Evolutionary conservation across 2,329 filamentous ascomycete species (phyloP).

Genomic region (Cercospora beticola): DNA sequence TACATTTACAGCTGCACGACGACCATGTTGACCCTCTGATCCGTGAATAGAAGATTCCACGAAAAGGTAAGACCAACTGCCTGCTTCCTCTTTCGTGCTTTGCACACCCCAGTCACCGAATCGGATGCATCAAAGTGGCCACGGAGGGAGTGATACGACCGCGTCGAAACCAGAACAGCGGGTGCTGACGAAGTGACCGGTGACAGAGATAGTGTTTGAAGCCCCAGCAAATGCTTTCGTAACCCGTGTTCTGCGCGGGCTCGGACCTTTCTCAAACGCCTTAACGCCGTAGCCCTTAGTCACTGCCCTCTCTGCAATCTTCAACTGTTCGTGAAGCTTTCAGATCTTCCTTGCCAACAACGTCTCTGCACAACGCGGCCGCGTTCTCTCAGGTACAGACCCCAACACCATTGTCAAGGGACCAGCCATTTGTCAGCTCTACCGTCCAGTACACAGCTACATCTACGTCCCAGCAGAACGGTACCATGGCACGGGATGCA

Average conservation of each 20-base stretch:
- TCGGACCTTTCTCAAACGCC: not conserved
- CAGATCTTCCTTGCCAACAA: not conserved
- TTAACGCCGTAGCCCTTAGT: not conserved
- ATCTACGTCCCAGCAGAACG: not conserved
- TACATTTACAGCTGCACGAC: not conserved
- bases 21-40: not conserved
- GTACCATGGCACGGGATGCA: not conserved
- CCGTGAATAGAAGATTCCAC: not conserved
- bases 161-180: not conserved
- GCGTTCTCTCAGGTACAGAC: not conserved
- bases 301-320: not conserved
- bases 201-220: not conserved
- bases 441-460: not conserved
- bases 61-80: not conserved
- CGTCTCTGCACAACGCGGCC: not conserved
- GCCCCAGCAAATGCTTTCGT: not conserved
- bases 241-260: not conserved
- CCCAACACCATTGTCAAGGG: not conserved
- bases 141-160: not conserved
- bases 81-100: not conserved
- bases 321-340: not conserved
- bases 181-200: not conserved
- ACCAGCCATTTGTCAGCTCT: not conserved
- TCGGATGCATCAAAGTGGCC: not conserved
- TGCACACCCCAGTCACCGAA: not conserved